Base-by-base conservation (phyloP, 257 asterid species). In the Capsicum pubescens region DNA sequence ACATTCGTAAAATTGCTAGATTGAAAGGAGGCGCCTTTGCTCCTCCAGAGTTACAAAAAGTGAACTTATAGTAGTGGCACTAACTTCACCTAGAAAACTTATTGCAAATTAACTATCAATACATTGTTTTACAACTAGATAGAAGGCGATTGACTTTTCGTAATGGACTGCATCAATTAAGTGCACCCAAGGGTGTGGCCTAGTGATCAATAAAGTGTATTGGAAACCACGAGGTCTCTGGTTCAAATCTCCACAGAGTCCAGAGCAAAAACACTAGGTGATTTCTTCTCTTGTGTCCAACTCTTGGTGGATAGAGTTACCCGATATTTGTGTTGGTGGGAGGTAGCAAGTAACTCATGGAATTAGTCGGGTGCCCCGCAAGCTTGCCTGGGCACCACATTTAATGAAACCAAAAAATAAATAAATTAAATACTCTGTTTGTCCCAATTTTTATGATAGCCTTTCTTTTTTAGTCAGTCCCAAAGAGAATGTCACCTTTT, bases 51-150 rank as follows among this genome's bases (percentile, higher is more conserved):
- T 76, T 21, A 13, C 61, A 52, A 50, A 76, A 60, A 76, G 59
- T 59, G 63, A 52, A 76, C 46, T 50, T 76, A 13, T 74, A 19
- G 56, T 52, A 50, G 21, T 74, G 81, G 60, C 61, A 74, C 4
- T 52, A 70, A 74, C 81, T 13, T 74, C 46, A 74, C 46, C 17
- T 21, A 12, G 81, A 74, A 50, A 74, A 50, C 46, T 52, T 74
- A 21, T 13, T 74, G 81, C 61, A 21, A 74, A 74, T 74, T 50
- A 50, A 76, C 26, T 21, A 76, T 21, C 42, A 52, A 19, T 21
- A 72, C 59, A 72, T 72, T 48, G 59, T 72, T 72, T 72, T 72
- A 46, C 59, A 48, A 48, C 63, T 52, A 76, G 21, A 76, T 13
- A 8, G 7, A 76, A 76, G n/a, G 81, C 21, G 46, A 52, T 21